Conservation (phyloP, 306 rosid genomes). For the Psophocarpus tetragonolobus region DNA sequence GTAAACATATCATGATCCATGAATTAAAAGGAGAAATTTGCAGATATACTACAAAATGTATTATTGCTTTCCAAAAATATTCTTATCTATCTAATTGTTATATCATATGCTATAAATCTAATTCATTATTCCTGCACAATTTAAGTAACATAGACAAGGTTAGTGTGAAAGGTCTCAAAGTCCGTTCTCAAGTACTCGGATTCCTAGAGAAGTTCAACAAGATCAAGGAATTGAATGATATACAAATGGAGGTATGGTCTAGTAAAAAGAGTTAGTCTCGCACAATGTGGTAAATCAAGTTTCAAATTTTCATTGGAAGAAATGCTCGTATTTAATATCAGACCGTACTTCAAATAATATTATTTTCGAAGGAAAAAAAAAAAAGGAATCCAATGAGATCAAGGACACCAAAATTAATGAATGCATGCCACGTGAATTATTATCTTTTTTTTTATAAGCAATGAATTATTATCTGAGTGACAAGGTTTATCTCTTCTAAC, state of each 20-base stretch:
- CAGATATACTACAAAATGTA: neutral
- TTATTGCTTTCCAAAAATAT: neutral
- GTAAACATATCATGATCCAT: conserved; percentile 14
- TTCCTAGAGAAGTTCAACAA: neutral
- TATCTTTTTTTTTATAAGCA: neutral
- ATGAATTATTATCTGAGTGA: neutral
- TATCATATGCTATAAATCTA: neutral
- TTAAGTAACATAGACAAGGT: neutral
- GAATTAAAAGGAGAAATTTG: conserved; percentile 6
- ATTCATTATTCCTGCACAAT: neutral
- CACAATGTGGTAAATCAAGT: too few relatives aligned
- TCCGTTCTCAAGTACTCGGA: too few relatives aligned
- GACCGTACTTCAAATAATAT: too few relatives aligned
- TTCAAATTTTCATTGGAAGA: too few relatives aligned
- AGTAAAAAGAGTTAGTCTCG: too few relatives aligned
- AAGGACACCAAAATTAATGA: neutral
- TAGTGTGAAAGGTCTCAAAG: neutral
- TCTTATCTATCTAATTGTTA: neutral
- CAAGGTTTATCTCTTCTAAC: neutral
- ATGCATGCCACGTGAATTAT: neutral
- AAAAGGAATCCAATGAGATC: neutral
- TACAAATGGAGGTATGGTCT: too few relatives aligned
- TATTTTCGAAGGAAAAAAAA: too few relatives aligned
- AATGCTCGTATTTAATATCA: too few relatives aligned
- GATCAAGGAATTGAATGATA: neutral